Percentiles rank a stretch among this genome's conserved stretches.
phyloP scores from a whole-genome alignment of 805 yeast genomes.

The Saccharomycopsis vini region DNA sequence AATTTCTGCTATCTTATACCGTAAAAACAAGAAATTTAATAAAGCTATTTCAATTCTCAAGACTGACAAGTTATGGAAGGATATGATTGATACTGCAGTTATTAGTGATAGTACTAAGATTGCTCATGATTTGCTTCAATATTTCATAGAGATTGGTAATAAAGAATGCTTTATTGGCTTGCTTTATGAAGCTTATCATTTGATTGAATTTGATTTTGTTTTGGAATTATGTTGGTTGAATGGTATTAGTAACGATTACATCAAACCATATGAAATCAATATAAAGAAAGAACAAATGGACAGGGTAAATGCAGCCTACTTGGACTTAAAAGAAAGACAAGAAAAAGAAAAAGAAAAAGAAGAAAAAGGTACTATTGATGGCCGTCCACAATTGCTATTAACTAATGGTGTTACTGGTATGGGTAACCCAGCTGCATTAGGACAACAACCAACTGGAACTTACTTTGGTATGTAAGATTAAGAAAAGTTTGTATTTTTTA shows the following conservation, averaged over 20 bases:
- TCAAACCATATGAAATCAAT: slow-evolving; percentile 87
- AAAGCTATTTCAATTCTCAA: slow-evolving; percentile 84
- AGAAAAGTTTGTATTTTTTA: background rate
- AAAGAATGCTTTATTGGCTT: slow-evolving; percentile 91
- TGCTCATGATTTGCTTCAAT: slow-evolving; percentile 79
- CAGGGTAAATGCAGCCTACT: slow-evolving; percentile 53
- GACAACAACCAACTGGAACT: slow-evolving; percentile 63
- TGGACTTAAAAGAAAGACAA: slow-evolving; percentile 64
- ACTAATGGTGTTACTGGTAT: slow-evolving; percentile 52
- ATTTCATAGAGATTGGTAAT: slow-evolving; percentile 95
- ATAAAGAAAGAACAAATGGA: slow-evolving; percentile 71
- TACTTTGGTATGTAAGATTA: slow-evolving; percentile 44
- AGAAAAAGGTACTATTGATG: slow-evolving; percentile 26
- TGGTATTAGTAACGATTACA: slow-evolving; percentile 61
- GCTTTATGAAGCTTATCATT: slow-evolving; percentile 75
- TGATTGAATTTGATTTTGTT: slow-evolving; percentile 74
- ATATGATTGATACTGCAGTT: slow-evolving; percentile 88
- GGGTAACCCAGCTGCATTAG: too few species aligned
- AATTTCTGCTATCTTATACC: slow-evolving; percentile 88
- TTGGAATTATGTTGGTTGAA: slow-evolving; percentile 88
- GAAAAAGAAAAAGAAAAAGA: slow-evolving; percentile 48
- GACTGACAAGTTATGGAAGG: slow-evolving; percentile 89
- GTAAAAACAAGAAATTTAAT: slow-evolving; percentile 88
- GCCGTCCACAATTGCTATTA: slow-evolving; percentile 62
- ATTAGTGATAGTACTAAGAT: slow-evolving; percentile 68